These are phyloP conservation scores for Talaromyces trachyspermus DNA, from an alignment of 495 filamentous ascomycete species.

Conservation along the genomic window DNA sequence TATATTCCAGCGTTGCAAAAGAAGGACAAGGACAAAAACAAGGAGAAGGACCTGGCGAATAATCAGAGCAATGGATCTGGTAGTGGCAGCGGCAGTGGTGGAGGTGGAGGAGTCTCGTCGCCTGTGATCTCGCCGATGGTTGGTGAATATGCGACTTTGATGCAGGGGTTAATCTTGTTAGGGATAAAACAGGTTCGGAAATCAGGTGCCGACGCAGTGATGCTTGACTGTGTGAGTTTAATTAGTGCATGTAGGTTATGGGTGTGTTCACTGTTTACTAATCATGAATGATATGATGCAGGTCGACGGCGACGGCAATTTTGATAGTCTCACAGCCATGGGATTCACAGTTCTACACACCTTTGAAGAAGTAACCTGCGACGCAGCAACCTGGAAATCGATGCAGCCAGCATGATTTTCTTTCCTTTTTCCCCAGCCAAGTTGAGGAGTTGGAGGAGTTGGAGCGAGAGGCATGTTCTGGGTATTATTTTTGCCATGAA, in stretches of 20 bases:
- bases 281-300: slow-evolving; percentile 26
- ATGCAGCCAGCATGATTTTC: slow-evolving; percentile 26
- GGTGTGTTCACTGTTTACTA: neutral
- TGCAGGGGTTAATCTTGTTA: slow-evolving; percentile 76
- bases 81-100: too few relatives aligned
- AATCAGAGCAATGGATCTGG: neutral
- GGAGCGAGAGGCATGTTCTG: too few relatives aligned
- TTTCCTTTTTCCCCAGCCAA: neutral
- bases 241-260: neutral
- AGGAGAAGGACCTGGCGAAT: neutral
- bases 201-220: slow-evolving; percentile 58
- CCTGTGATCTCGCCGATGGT: slow-evolving; percentile 66
- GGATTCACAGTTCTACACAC: slow-evolving; percentile 68
- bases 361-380: slow-evolving; percentile 75
- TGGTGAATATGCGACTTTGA: slow-evolving; percentile 59
- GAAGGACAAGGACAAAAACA: slow-evolving; percentile 20
- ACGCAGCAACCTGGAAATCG: slow-evolving; percentile 61
- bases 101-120: slow-evolving; percentile 67
- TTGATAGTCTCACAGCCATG: slow-evolving; percentile 65
- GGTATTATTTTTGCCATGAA: too few relatives aligned
- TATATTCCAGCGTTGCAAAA: slow-evolving; percentile 58
- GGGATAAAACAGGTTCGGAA: slow-evolving; percentile 77
- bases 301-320: slow-evolving; percentile 64
- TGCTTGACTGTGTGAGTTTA: slow-evolving; percentile 67
- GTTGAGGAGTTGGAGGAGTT: too few relatives aligned